These are phyloP conservation scores for Polysphondylium violaceum DNA, from an alignment of 78 protist genomes.

Conservation along the genomic window DNA sequence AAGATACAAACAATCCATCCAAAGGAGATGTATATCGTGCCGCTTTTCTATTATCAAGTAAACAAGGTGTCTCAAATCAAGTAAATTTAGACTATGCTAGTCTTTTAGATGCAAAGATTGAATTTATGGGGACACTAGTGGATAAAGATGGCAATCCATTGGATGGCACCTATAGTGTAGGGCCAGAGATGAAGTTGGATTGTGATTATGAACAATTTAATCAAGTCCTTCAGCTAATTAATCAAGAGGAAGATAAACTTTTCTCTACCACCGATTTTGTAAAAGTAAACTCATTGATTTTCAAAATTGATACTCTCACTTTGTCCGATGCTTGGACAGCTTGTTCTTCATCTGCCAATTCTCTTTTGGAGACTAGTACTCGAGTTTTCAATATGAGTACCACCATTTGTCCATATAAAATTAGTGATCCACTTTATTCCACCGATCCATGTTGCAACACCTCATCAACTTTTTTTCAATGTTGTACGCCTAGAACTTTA, in stretches of 20 bases:
- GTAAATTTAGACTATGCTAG: neutral
- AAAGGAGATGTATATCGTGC: neutral
- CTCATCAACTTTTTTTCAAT: constrained; percentile 15
- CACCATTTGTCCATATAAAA: constrained; percentile 30
- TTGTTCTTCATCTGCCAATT: constrained; percentile 10
- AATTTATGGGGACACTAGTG: constrained; percentile 14
- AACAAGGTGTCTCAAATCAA: neutral
- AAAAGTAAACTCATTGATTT: constrained; percentile 13
- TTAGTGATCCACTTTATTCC: neutral
- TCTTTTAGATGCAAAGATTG: neutral
- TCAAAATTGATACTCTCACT: constrained; percentile 39
- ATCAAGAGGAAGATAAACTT: neutral
- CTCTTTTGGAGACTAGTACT: neutral
- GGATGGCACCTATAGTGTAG: neutral
- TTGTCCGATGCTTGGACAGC: constrained; percentile 51
- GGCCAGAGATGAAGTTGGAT: neutral
- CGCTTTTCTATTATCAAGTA: constrained; percentile 41
- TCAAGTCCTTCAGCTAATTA: neutral
- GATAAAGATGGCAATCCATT: constrained; percentile 44
- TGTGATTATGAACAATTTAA: constrained; percentile 30
- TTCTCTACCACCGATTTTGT: constrained; percentile 4
- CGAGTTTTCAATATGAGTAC: neutral
- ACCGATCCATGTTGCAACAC: constrained; percentile 66
- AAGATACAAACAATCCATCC: neutral
- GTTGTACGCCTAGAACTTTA: constrained; percentile 39